Base-by-base conservation (phyloP, 352 stramenopile genomes). In the Elongisporangium senticosum region DNA sequence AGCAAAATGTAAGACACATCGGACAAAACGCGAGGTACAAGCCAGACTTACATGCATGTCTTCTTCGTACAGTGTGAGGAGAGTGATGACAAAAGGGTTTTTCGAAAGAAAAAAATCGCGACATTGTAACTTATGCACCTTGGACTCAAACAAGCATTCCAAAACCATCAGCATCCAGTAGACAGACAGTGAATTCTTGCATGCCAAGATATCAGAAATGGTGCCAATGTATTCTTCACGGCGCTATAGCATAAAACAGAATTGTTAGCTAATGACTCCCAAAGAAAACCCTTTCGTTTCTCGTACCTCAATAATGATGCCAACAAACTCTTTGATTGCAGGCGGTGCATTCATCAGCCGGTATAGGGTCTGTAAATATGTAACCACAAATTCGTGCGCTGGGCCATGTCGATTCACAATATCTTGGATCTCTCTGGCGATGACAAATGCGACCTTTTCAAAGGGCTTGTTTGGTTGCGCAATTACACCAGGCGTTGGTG, bases 161-260 rank as follows among this genome's bases (percentile, higher is more conserved):
- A 95, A 48, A 1, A 95, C 66, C 64, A 84, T 79, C 19, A 93
- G 71, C 61, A 88, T 87, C 81, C 79, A 90, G 61, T 95, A 92
- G 1, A 76, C 75, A 23, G 74, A 71, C 51, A 92, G 59, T 1
- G 83, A 72, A 20, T 70, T 71, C 14, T 79, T 69, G 26, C 72
- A 81, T 13, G 67, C 62, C 33, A 95, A 58, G 20, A 92, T 77
- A 19, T 90, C 80, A 3, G 71, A 72, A 47, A 95, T 83, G 3
- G 73, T 88, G 6, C 57, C 49, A 24, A 93, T 68, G 53, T 95
- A 95, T 22, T 90, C 78, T 58, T 89, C 77, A 39, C 71, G 77
- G 56, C 77, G 79, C 85, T 94, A 58, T 19, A 58, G 58, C 39
- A 63, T 8, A 40, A 52, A 49, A 53, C 49, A 26, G 58, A 19